phyloP scores from a whole-genome alignment of 768 basidiomycete species.

The Mycena vulgaris region DNA sequence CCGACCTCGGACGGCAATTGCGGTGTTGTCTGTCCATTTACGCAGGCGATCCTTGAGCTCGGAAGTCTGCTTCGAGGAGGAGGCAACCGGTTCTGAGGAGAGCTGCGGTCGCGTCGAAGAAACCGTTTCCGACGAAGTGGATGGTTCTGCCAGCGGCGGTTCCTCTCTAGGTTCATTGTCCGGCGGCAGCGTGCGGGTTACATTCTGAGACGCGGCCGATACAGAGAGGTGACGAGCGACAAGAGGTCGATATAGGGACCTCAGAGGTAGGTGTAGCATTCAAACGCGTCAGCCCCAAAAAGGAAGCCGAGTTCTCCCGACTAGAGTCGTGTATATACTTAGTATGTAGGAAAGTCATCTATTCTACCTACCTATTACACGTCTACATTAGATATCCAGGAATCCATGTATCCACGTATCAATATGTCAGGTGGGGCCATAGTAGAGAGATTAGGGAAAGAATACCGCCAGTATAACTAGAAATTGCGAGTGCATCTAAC shows the following conservation, averaged over 20 bases:
- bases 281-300: constrained; percentile 12
- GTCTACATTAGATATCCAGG: constrained; percentile 33
- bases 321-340: not conserved
- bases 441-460: constrained; percentile 23
- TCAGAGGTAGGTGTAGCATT: constrained; percentile 23
- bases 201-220: constrained; percentile 1
- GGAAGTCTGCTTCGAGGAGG: constrained; percentile 41
- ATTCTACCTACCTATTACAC: constrained; percentile 29
- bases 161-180: constrained; percentile 6
- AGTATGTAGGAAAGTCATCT: not conserved
- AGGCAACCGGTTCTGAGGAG: constrained; percentile 21
- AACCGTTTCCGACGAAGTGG: constrained; percentile 20
- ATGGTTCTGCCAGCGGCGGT: not conserved
- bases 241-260: constrained; percentile 29
- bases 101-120: not conserved
- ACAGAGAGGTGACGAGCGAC: constrained; percentile 16
- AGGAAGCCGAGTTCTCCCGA: constrained; percentile 4
- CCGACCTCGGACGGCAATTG: constrained; percentile 63
- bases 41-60: constrained; percentile 55
- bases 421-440: constrained; percentile 19
- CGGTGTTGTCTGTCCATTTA: constrained; percentile 66
- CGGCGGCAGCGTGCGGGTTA: constrained; percentile 24
- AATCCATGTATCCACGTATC: constrained; percentile 24
- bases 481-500: constrained; percentile 60
- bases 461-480: constrained; percentile 31